A percentile compares a stretch with the other conserved stretches of the same genome.
phyloP scores from a whole-genome alignment of 805 yeast genomes.

The Teunomyces cretensis region DNA sequence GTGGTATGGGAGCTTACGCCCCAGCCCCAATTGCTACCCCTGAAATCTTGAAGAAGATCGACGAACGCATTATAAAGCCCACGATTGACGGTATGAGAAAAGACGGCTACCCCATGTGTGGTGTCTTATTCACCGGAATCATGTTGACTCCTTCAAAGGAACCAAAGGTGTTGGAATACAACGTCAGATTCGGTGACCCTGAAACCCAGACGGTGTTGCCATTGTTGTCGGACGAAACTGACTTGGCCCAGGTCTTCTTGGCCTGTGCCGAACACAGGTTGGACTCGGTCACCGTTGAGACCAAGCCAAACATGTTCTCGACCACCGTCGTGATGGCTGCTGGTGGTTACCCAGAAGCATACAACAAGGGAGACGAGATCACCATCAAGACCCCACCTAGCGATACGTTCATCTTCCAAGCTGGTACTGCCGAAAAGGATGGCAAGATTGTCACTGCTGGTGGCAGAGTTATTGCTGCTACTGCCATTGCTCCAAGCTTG shows the following conservation, averaged over 20 bases:
- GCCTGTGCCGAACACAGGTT: constrained; percentile 94
- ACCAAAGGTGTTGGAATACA: constrained; percentile 94
- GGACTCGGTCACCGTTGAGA: constrained; percentile 68
- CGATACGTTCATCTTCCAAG: constrained; percentile 84
- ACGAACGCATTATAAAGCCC: constrained; percentile 77
- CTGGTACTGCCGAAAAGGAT: constrained; percentile 73
- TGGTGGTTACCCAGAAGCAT: constrained; percentile 92
- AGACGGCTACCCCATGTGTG: constrained; percentile 94
- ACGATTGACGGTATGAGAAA: constrained; percentile 94
- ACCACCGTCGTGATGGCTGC: constrained; percentile 97
- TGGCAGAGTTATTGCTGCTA: constrained; percentile 95
- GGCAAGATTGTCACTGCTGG: constrained; percentile 81
- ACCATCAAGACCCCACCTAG: constrained; percentile 50
- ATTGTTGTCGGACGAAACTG: constrained; percentile 77
- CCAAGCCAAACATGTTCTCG: constrained; percentile 60
- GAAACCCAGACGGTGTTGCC: constrained; percentile 97
- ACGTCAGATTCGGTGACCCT: constrained; percentile 98
- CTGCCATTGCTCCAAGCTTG: constrained; percentile 77
- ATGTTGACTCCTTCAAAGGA: constrained; percentile 79
- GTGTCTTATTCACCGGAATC: constrained; percentile 92
- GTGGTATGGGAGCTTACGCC: constrained; percentile 99
- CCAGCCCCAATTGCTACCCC: constrained; percentile 96
- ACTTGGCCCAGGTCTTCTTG: constrained; percentile 85
- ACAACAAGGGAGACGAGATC: constrained; percentile 84
- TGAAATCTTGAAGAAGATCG: constrained; percentile 64